These are phyloP conservation scores for Phialophora chinensis DNA, from an alignment of 2,329 filamentous ascomycete genomes.

Conservation along the genomic window DNA sequence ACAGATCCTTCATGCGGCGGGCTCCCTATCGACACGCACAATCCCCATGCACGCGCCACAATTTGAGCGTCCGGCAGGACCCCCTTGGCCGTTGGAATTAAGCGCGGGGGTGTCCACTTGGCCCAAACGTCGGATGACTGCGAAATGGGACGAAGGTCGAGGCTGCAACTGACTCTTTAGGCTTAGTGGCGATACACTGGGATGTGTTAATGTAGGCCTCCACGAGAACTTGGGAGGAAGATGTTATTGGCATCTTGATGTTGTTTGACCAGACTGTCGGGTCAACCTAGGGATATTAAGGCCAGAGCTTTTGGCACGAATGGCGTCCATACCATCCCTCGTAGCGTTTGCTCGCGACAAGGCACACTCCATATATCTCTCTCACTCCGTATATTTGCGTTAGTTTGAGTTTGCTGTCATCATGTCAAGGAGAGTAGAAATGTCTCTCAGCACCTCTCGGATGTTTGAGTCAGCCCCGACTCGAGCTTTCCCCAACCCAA, in stretches of 20 bases:
- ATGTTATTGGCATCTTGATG: not conserved
- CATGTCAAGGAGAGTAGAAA: not conserved
- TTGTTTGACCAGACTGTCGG: conserved; percentile 21
- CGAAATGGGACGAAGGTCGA: not conserved
- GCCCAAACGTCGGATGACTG: conserved; percentile 2
- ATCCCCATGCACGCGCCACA: not conserved
- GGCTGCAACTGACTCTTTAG: not conserved
- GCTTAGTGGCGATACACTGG: not conserved
- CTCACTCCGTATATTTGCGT: not conserved
- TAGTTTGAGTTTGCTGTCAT: not conserved
- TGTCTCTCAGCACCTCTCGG: not conserved
- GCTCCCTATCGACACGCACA: not conserved
- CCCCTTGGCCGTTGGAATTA: not conserved
- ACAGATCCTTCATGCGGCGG: not conserved
- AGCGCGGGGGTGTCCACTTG: not conserved
- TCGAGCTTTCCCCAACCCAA: not conserved
- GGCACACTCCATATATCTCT: not conserved
- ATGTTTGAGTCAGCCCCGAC: not conserved
- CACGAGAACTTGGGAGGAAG: not conserved
- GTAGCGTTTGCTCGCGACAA: conserved; percentile 1
- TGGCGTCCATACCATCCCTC: conserved; percentile 11
- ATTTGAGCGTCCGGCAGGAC: not conserved
- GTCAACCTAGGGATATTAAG: conserved; percentile 19
- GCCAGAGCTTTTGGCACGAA: conserved; percentile 11
- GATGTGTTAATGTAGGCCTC: not conserved